Evolutionary conservation across 371 early-diverging fungal species (phyloP).

Genomic region (Syncephalis fuscata): DNA sequence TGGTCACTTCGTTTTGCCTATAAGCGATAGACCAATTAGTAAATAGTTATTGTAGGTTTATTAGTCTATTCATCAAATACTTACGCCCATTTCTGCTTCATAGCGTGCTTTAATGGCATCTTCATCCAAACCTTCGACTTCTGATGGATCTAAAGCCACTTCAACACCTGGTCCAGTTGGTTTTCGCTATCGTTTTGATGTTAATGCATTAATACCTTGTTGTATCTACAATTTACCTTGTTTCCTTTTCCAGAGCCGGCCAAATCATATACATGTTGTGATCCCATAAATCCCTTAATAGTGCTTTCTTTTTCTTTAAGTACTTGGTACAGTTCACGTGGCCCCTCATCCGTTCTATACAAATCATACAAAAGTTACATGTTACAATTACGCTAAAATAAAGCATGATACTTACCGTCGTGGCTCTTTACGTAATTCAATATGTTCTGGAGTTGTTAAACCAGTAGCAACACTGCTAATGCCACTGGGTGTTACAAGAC

Average conservation of each 20-base stretch:
- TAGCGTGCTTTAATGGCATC: slow-evolving; percentile 55
- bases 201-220: slow-evolving; percentile 3
- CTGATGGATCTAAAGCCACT: slow-evolving; percentile 57
- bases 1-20: slow-evolving; percentile 4
- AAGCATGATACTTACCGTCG: slow-evolving; percentile 8
- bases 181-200: slow-evolving; percentile 24
- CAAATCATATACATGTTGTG: slow-evolving; percentile 80
- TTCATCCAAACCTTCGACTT: slow-evolving; percentile 52
- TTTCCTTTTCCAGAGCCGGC: slow-evolving; percentile 12
- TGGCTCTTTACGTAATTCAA: slow-evolving; percentile 71
- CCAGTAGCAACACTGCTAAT: slow-evolving; percentile 62
- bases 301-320: slow-evolving; percentile 59
- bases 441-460: slow-evolving; percentile 80
- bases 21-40: background rate
- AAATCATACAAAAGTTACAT: background rate
- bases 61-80: slow-evolving; percentile 5
- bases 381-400: background rate
- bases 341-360: slow-evolving; percentile 26
- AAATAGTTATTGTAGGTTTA: background rate
- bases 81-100: slow-evolving; percentile 39
- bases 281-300: slow-evolving; percentile 86
- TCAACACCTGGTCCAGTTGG: slow-evolving; percentile 35
- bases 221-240: slow-evolving; percentile 9
- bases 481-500: slow-evolving; percentile 80
- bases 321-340: slow-evolving; percentile 73